Base-by-base conservation (phyloP, 2,329 filamentous ascomycete genomes). In the Botryotinia convoluta region DNA sequence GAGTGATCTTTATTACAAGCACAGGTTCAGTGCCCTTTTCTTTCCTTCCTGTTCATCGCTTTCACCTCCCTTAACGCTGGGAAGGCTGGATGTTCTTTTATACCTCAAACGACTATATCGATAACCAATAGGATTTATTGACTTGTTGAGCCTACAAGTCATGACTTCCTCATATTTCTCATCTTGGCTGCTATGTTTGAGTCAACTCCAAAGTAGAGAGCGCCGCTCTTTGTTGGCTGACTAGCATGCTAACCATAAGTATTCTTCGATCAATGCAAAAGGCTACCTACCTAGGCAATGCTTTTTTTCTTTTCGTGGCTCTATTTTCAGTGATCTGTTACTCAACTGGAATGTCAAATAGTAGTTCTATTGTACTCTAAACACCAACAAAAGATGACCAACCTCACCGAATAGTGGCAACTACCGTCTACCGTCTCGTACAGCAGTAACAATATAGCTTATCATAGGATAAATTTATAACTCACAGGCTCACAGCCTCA, bases 401-500 rank as follows among this genome's bases (percentile, higher is more conserved):
- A 37, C 59, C 59, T 61, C 59, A 63, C 60, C 60, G 60, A 44
- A 39, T 18, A 29, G 60, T 63, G 26, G 60, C 59, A 61, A 61
- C 59, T 26, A 37, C 35, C 2, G 48, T n/a, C 48, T n/a, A 6
- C 48, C 59, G 18, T 39, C 60, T 42, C 60, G 60, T n/a, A 18
- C 60, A 62, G 10, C 48, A 20, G 26, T 6, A 51, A 7, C 48
- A n/a, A 16, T 37, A 37, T 26, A 61, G 59, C 59, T 54, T 29
- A 57, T 29, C 51, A 32, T 4, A 29, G 51, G 51, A 29, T 57
- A 29, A 8, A 29, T 57, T 29, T 9, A 9, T n/a, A 14, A 54
- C 45, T 51, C 22, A 26, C 45, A 51, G 45, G 48, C 48, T 67
- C 45, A 67, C 64, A 67, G 44, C 64, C 44, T 54, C 64, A 67